Base-by-base conservation (phyloP, 1,284 basidiomycete species). In the Fomitopsis schrenkii region DNA sequence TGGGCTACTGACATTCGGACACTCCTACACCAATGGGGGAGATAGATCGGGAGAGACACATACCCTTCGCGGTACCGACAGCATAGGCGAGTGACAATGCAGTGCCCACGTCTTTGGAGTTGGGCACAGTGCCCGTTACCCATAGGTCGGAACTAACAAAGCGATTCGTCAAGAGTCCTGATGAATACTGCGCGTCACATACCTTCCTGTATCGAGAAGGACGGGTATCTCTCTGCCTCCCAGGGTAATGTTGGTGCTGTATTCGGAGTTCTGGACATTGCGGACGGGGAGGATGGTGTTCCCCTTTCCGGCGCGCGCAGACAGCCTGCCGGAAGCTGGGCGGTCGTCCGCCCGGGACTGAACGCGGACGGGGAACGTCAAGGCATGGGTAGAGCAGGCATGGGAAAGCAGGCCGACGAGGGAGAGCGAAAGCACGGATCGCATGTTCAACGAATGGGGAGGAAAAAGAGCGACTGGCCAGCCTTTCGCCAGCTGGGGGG, bases 51-150 rank as follows among this genome's bases (percentile, higher is more conserved):
- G 14, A 12, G 38, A 2, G 35, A 6, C 35, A 74, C 76, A 48
- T 64, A 88, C 89, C 89, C 63, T 74, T 65, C 12, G 87, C 88
- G 53, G 76, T 77, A 52, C 90, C 90, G 30, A 91, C 83, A 7
- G 90, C 90, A 68, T 92, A 92, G 5, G 77, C 73, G 15, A 92
- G 71, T 1, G 82, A 81, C 12, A 85, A 69, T 4, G 78, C 70
- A 59, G 83, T 80, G n/a, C 87, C 87, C 1, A 83, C 76, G 68
- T 88, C 83, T 41, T 75, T 80, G 6, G 85, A 74, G 22, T 75
- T 68, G 19, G 85, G 82, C 17, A 80, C 76, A 57, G 71, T 69
- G 5, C 74, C 76, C 8, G 81, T 76, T 14, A 86, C 83, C 87
- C 87, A 89, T 17, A 90, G 73, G 71, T 90, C 87, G 48, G 87